Percentiles rank a stretch among this genome's conserved stretches.
Conservation (phyloP, 208 protist species). For the Angomonas deanei region DNA sequence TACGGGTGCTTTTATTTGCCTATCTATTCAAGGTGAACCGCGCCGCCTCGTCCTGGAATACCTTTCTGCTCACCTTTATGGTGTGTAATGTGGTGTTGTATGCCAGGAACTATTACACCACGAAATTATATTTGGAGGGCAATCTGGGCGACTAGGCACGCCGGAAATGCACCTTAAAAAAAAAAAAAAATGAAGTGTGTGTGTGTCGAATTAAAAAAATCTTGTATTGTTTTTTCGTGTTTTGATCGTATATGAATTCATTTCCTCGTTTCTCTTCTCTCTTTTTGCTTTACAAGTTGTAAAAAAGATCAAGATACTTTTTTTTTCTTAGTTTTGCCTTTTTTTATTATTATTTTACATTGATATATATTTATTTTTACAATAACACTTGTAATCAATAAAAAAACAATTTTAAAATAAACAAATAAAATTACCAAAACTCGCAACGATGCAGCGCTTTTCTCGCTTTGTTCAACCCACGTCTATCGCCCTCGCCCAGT, state of each 20-base stretch:
- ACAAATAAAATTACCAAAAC: no score
- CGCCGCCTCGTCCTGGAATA: constrained; percentile 38
- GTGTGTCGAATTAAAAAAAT: not conserved
- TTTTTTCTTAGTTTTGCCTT: constrained; percentile 3
- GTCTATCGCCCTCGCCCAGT: constrained; percentile 44
- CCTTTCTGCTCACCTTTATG: constrained; percentile 54
- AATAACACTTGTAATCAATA: not conserved
- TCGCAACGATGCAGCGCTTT: constrained; percentile 84
- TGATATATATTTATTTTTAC: constrained; percentile 5
- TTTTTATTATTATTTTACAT: constrained; percentile 1
- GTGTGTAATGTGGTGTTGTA: constrained; percentile 39
- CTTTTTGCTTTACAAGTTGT: constrained; percentile 1
- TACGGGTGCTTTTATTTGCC: constrained; percentile 38
- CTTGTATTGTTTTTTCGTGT: constrained; percentile 15
- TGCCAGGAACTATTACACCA: constrained; percentile 49
- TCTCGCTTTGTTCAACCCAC: constrained; percentile 53
- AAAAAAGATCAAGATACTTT: not conserved
- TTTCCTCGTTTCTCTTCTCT: not conserved
- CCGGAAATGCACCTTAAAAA: not conserved
- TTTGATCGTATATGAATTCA: not conserved
- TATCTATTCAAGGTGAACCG: constrained; percentile 30
- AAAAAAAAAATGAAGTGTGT: not conserved
- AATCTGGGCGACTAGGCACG: constrained; percentile 5
- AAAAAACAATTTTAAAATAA: not conserved
- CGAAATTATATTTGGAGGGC: constrained; percentile 27